Percentiles rank a stretch among this genome's conserved stretches.
phyloP scores from a whole-genome alignment of 192 early-diverging fungal genomes.

The Mortierella hygrophila region DNA sequence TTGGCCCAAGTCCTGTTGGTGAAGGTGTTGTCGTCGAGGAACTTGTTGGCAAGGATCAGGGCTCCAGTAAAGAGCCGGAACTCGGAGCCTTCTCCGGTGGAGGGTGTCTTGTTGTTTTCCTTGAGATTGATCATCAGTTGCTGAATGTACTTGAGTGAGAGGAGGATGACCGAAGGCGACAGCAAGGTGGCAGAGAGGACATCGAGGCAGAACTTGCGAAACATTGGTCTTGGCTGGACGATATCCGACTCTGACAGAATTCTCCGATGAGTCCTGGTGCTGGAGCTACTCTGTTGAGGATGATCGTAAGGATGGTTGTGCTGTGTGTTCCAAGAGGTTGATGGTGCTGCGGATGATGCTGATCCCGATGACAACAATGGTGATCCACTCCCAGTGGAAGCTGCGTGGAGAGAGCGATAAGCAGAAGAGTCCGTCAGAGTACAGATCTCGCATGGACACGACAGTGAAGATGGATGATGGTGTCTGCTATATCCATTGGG shows the following conservation, averaged over 20 bases:
- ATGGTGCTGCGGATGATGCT: neutral
- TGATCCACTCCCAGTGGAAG: neutral
- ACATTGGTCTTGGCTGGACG: slow-evolving; percentile 39
- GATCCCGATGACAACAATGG: slow-evolving; percentile 8
- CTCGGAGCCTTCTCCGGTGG: slow-evolving; percentile 66
- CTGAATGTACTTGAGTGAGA: slow-evolving; percentile 68
- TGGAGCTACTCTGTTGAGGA: neutral
- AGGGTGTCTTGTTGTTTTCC: slow-evolving; percentile 54
- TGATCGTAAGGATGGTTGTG: neutral
- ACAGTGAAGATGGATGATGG: neutral
- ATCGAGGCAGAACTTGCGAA: slow-evolving; percentile 54
- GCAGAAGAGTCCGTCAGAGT: slow-evolving; percentile 6
- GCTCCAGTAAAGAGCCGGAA: slow-evolving; percentile 68
- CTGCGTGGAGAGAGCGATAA: neutral
- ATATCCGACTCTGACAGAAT: slow-evolving; percentile 35
- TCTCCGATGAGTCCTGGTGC: slow-evolving; percentile 24
- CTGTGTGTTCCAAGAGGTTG: neutral
- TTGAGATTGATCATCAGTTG: slow-evolving; percentile 58
- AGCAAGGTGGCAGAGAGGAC: slow-evolving; percentile 64
- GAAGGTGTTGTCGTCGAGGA: slow-evolving; percentile 89
- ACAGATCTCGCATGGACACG: slow-evolving; percentile 30
- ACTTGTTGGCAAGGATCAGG: slow-evolving; percentile 80
- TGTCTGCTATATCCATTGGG: neutral
- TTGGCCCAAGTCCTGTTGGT: slow-evolving; percentile 93
- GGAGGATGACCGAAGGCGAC: slow-evolving; percentile 63